phyloP scores from a whole-genome alignment of 2,329 filamentous ascomycete species.

The Cercospora zeina region DNA sequence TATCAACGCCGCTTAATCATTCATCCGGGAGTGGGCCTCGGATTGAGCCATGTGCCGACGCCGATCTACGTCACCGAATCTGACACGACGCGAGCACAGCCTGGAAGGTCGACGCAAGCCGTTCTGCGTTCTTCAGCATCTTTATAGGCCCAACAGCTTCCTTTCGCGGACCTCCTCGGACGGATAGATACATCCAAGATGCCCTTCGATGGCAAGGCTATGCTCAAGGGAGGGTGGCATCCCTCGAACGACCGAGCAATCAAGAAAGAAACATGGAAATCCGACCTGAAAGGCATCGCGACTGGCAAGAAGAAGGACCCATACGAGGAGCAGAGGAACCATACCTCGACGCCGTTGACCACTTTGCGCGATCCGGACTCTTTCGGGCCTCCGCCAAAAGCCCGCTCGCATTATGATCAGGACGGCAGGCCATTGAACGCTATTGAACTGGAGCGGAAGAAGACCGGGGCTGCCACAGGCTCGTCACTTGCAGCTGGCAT shows the following conservation, averaged over 20 bases:
- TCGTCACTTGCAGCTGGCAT: slow-evolving; percentile 33
- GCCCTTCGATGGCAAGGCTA: slow-evolving; percentile 35
- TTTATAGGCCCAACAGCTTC: neutral
- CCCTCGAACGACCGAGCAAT: slow-evolving; percentile 50
- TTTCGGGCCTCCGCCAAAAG: slow-evolving; percentile 80
- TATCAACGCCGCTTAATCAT: neutral
- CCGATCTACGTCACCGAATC: slow-evolving; percentile 4
- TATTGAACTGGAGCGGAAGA: slow-evolving; percentile 10
- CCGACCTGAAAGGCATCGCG: slow-evolving; percentile 43
- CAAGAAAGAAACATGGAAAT: slow-evolving; percentile 58
- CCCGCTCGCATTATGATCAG: slow-evolving; percentile 52
- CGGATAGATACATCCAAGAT: neutral
- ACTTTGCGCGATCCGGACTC: slow-evolving; percentile 68
- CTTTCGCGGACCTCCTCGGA: neutral
- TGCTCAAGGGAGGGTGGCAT: slow-evolving; percentile 53
- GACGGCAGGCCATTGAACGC: slow-evolving; percentile 38
- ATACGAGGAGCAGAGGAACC: slow-evolving; percentile 49
- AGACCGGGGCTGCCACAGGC: slow-evolving; percentile 38
- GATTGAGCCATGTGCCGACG: neutral
- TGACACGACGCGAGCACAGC: slow-evolving; percentile 7
- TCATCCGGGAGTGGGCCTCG: neutral
- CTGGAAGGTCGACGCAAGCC: neutral
- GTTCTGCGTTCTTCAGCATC: neutral
- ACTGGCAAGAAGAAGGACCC: slow-evolving; percentile 50
- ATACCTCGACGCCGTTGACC: slow-evolving; percentile 64